Evolutionary conservation across 441 rosid species (phyloP).

Genomic region (Erodium moschatum): DNA sequence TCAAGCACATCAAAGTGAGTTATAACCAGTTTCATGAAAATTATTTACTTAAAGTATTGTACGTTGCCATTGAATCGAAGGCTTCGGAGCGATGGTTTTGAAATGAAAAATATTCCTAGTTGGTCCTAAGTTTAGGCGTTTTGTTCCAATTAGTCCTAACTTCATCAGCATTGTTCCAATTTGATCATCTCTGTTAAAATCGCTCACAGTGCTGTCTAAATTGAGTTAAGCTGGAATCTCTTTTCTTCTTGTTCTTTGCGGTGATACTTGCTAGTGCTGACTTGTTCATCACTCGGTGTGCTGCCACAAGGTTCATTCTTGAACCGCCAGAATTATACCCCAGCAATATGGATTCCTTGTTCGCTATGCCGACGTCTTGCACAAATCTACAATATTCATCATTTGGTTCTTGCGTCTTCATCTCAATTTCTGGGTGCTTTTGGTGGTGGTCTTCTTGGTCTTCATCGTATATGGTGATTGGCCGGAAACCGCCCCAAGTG

Average conservation of each 20-base stretch:
- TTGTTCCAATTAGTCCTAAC: neutral
- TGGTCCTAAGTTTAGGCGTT: neutral
- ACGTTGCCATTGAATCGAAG: constrained; percentile 10
- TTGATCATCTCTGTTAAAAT: neutral
- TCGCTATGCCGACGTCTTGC: constrained; percentile 14
- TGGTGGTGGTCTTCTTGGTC: constrained; percentile 23
- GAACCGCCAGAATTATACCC: neutral
- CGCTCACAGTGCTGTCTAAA: neutral
- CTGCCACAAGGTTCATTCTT: no score
- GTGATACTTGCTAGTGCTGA: neutral
- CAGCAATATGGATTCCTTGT: neutral
- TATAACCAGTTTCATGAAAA: constrained; percentile 13
- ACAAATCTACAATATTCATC: neutral
- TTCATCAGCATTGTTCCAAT: neutral
- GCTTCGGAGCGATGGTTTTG: neutral
- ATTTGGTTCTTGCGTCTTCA: neutral
- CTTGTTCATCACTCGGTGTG: no score
- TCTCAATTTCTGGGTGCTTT: constrained; percentile 5
- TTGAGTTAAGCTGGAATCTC: neutral
- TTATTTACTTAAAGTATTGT: neutral
- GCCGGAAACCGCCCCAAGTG: constrained; percentile 39
- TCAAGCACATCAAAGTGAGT: constrained; percentile 80
- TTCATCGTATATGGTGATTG: constrained; percentile 33
- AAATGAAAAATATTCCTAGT: neutral
- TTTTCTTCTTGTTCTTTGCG: neutral